These are phyloP conservation scores for Russula dissimulans DNA, from an alignment of 768 basidiomycete species.

Conservation along the genomic window DNA sequence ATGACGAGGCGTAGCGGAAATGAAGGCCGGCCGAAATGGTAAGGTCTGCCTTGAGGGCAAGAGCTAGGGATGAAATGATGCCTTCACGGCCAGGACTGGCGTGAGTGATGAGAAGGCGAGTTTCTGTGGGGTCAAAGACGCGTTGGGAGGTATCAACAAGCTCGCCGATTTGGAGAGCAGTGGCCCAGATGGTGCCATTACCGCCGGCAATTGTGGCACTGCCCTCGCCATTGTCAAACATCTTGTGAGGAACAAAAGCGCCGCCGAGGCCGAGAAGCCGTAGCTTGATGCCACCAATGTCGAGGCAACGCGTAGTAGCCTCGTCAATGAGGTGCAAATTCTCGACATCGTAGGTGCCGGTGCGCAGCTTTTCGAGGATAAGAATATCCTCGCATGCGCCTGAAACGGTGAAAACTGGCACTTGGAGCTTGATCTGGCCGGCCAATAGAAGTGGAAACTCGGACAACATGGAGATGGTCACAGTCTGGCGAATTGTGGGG, in stretches of 20 bases:
- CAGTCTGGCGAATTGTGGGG: conserved; percentile 58
- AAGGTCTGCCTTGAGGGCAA: conserved; percentile 88
- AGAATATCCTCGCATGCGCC: conserved; percentile 95
- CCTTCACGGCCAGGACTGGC: conserved; percentile 91
- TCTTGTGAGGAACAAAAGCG: conserved; percentile 88
- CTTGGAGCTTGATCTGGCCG: conserved; percentile 81
- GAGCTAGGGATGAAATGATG: conserved; percentile 80
- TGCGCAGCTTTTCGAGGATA: conserved; percentile 88
- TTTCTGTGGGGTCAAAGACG: conserved; percentile 88
- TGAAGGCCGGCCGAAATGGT: conserved; percentile 92
- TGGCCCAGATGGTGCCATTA: conserved; percentile 98
- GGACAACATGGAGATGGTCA: conserved; percentile 73
- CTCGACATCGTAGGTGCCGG: conserved; percentile 70
- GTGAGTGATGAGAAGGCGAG: conserved; percentile 87
- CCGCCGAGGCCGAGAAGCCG: conserved; percentile 94
- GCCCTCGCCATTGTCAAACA: conserved; percentile 92
- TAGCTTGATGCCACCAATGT: conserved; percentile 88
- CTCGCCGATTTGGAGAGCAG: conserved; percentile 94
- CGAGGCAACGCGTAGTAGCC: conserved; percentile 85
- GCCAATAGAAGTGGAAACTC: conserved; percentile 90
- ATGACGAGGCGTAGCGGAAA: conserved; percentile 93
- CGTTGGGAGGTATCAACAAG: conserved; percentile 95
- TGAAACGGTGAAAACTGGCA: conserved; percentile 95
- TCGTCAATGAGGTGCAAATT: conserved; percentile 93
- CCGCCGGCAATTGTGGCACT: conserved; percentile 96